Percentiles rank a stretch among this genome's conserved stretches.
Evolutionary conservation across 78 protist species (phyloP).

Genomic region (Planoprotostelium fungivorum): DNA sequence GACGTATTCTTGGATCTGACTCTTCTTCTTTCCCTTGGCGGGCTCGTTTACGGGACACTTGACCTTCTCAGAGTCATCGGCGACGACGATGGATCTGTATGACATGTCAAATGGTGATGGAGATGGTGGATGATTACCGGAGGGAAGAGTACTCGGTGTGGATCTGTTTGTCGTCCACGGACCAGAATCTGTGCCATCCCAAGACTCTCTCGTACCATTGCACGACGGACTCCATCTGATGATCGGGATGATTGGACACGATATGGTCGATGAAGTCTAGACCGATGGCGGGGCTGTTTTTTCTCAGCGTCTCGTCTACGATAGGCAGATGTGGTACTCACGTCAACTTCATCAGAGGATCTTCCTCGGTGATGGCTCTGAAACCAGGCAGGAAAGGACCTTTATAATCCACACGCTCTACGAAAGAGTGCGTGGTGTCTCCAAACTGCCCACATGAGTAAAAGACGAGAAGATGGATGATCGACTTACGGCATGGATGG

Average conservation of each 20-base stretch:
- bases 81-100: slow-evolving; percentile 76
- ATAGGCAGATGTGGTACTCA: background rate
- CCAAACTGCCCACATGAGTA: slow-evolving; percentile 48
- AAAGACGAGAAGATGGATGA: background rate
- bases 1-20: slow-evolving; percentile 87
- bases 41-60: slow-evolving; percentile 91
- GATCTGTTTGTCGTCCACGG: slow-evolving; percentile 85
- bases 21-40: slow-evolving; percentile 69
- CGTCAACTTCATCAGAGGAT: slow-evolving; percentile 40
- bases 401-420: slow-evolving; percentile 68
- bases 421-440: slow-evolving; percentile 81
- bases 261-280: slow-evolving; percentile 68
- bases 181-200: slow-evolving; percentile 88
- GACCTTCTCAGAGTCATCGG: slow-evolving; percentile 65
- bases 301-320: background rate
- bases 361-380: slow-evolving; percentile 12
- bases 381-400: slow-evolving; percentile 79
- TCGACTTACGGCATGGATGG: slow-evolving; percentile 34
- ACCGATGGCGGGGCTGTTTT: slow-evolving; percentile 24
- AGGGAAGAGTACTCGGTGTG: slow-evolving; percentile 84
- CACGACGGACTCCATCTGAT: slow-evolving; percentile 66
- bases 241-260: slow-evolving; percentile 81
- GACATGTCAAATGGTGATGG: background rate
- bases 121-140: background rate
- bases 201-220: slow-evolving; percentile 78